Percentiles rank a stretch among this genome's conserved stretches.
Conservation (phyloP, 169 alveolate genomes). For the Babesia ovis region DNA sequence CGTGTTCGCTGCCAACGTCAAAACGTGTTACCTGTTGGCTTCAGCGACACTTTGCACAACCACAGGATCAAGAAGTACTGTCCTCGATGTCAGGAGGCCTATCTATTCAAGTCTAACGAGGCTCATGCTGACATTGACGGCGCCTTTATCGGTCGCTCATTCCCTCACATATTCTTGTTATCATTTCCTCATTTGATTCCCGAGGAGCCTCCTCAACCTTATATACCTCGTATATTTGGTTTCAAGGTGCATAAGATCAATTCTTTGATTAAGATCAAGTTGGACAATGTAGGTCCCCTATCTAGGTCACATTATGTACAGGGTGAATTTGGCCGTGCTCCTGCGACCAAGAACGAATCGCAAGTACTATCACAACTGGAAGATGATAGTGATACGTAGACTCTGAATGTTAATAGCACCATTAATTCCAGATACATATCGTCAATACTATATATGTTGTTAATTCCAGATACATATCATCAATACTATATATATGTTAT, state of each 20-base stretch:
- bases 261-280: constrained; percentile 62
- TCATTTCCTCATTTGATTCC: constrained; percentile 87
- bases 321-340: constrained; percentile 32
- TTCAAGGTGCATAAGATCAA: constrained; percentile 76
- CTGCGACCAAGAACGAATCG: constrained; percentile 14
- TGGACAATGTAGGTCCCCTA: constrained; percentile 56
- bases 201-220: constrained; percentile 79
- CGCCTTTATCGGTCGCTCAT: constrained; percentile 93
- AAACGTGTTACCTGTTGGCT: constrained; percentile 93
- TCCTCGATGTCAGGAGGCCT: constrained; percentile 95
- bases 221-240: constrained; percentile 81
- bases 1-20: constrained; percentile 94
- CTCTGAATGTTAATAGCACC: neutral
- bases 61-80: constrained; percentile 93
- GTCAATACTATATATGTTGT: neutral
- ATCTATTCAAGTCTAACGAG: constrained; percentile 74
- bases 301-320: neutral
- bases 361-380: neutral
- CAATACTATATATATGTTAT: neutral
- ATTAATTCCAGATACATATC: neutral
- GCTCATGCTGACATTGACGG: constrained; percentile 93
- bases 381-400: constrained; percentile 21
- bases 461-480: neutral
- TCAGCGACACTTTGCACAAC: constrained; percentile 89
- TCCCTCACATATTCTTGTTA: constrained; percentile 89